Conservation (phyloP, 1,284 basidiomycete genomes). For the Ganoderma multipileum region DNA sequence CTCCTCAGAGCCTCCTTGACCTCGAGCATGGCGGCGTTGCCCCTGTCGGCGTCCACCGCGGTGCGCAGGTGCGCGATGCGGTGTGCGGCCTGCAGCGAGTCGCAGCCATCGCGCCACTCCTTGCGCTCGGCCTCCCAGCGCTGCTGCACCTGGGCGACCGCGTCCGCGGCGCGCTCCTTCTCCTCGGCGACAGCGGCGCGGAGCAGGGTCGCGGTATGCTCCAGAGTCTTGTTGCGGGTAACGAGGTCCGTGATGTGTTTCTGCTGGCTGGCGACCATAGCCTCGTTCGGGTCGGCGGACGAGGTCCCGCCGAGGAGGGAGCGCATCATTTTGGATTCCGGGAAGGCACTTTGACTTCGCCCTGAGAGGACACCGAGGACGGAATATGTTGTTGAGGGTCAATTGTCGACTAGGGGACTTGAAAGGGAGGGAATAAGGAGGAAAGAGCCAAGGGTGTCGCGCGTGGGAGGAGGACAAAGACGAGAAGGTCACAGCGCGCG, state of each 20-base stretch:
- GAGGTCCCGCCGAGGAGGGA: slow-evolving; percentile 33
- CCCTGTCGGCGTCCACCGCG: slow-evolving; percentile 57
- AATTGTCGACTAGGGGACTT: background rate
- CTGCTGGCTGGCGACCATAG: slow-evolving; percentile 61
- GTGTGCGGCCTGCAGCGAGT: slow-evolving; percentile 66
- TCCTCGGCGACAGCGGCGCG: slow-evolving; percentile 43
- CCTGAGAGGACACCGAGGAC: too few relatives aligned
- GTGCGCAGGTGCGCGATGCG: slow-evolving; percentile 67
- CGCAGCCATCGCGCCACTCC: slow-evolving; percentile 66
- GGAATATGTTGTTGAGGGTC: background rate
- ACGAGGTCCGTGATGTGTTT: slow-evolving; percentile 73
- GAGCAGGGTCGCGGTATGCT: slow-evolving; percentile 56
- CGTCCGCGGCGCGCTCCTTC: slow-evolving; percentile 50
- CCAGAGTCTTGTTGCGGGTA: slow-evolving; percentile 64
- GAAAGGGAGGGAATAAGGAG: background rate
- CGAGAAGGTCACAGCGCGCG: background rate
- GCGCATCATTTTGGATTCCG: slow-evolving; percentile 30
- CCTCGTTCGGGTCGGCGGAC: slow-evolving; percentile 51
- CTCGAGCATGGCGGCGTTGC: slow-evolving; percentile 53
- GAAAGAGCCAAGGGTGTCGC: background rate
- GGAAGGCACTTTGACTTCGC: background rate
- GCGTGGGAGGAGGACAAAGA: background rate
- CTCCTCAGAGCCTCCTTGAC: slow-evolving; percentile 57
- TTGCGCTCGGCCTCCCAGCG: slow-evolving; percentile 59
- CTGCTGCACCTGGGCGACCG: slow-evolving; percentile 50